Evolutionary conservation across 1,139 yeast species (phyloP), one percentile per base, ranked within the genome.

Genomic region (Hemisphaericaspora xylanilytica): DNA sequence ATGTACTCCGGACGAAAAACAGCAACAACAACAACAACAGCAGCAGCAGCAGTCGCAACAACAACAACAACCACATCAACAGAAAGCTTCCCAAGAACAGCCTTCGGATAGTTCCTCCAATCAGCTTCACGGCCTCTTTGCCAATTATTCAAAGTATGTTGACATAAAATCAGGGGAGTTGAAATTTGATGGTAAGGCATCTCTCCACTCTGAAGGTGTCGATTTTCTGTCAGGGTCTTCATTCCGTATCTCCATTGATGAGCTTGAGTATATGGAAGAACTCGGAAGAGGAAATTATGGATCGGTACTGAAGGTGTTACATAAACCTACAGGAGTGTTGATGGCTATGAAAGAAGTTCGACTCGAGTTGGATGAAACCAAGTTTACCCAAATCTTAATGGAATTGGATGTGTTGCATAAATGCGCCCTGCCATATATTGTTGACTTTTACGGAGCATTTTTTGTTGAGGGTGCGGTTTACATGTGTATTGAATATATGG

Each of bases 321-420:
- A 92, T 62, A 87, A 84, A 56, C 97, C 97, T n/a, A 89, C 96
- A 0, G 86, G 89, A 17, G 86, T 89, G 17, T 65, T 81, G 16
- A 88, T 92, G 97, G 97, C 97, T 2, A 88, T 92, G 95, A 92
- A 92, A 61, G 97, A 92, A 61, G 96, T 92, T 37, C 73, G 96
- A 38, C 66, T 92, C 37, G 97, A 90, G 57, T 72, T 92, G 43
- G 97, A 90, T 58, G 97, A 90, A 54, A 76, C 86, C 15, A 89
- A 89, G 58, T 87, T 92, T 59, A 78, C 94, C 42, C 97, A 92
- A 56, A 92, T 92, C 49, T 70, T 92, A 51, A 92, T 92, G 97
- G 98, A 92, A 61, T 70, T 92, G 49, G 97, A 92, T 54, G 85
- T 90, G 37, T 73, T 92, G 48, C 97, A 92, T 64, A 86, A 85